Evolutionary conservation across 805 yeast species (phyloP).

Genomic region (Torulaspora delbrueckii): DNA sequence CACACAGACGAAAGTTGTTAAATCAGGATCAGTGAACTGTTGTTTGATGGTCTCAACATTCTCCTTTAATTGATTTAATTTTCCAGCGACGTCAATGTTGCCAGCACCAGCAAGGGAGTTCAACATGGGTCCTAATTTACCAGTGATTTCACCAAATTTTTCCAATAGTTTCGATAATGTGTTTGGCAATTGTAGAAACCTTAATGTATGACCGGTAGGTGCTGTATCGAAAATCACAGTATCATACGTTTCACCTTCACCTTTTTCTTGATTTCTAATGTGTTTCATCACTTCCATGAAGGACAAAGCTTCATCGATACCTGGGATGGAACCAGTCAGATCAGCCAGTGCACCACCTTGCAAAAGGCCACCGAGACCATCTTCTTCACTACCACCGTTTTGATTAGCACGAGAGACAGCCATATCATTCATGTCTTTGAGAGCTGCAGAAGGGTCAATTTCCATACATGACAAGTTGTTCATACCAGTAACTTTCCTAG

Average conservation of each 20-base stretch:
- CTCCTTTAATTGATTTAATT: constrained; percentile 68
- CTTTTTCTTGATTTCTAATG: constrained; percentile 66
- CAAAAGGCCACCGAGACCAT: constrained; percentile 31
- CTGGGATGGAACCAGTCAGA: constrained; percentile 92
- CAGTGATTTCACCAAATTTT: constrained; percentile 81
- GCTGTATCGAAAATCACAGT: constrained; percentile 98
- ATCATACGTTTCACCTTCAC: constrained; percentile 51
- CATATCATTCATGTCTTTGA: constrained; percentile 74
- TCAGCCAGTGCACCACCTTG: constrained; percentile 53
- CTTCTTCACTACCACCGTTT: constrained; percentile 42
- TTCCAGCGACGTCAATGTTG: constrained; percentile 49
- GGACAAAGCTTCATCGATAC: constrained; percentile 96
- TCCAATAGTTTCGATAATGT: constrained; percentile 82
- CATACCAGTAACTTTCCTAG: constrained; percentile 87
- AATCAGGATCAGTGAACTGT: constrained; percentile 92
- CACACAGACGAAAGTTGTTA: constrained; percentile 93
- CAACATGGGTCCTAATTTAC: constrained; percentile 87
- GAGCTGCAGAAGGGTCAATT: constrained; percentile 91
- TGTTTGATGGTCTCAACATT: constrained; percentile 84
- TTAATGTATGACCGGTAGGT: constrained; percentile 96
- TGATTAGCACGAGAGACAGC: constrained; percentile 35
- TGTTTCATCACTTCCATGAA: constrained; percentile 98
- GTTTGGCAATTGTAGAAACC: constrained; percentile 91
- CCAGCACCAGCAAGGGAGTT: constrained; percentile 70
- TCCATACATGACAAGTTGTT: constrained; percentile 93